Conservation (phyloP, 306 rosid species). For the Fagus crenata region DNA sequence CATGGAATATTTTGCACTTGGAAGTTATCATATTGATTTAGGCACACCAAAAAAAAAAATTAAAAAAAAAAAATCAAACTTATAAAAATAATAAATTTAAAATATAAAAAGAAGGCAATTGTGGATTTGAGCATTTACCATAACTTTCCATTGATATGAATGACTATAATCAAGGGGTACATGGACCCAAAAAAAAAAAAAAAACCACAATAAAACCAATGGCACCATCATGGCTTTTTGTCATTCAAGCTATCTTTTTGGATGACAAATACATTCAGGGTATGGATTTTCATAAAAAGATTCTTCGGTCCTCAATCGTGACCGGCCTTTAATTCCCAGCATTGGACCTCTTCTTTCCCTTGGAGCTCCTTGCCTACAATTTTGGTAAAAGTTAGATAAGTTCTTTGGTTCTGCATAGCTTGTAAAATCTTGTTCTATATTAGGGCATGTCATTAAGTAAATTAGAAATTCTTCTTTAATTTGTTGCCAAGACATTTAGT, state of each 20-base stretch:
- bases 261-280: conserved; percentile 88
- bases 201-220: background rate
- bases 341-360: conserved; percentile 70
- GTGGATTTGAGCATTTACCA: background rate
- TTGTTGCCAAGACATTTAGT: background rate
- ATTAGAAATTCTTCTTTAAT: background rate
- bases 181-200: background rate
- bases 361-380: conserved; percentile 80
- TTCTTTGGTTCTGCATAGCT: conserved; percentile 8
- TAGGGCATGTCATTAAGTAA: background rate
- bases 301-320: conserved; percentile 80
- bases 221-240: conserved; percentile 16
- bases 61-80: too few species aligned
- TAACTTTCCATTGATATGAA: background rate
- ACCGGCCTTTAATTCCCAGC: conserved; percentile 78
- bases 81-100: background rate
- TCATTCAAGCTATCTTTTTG: conserved; percentile 39
- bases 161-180: too few species aligned
- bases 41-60: too few species aligned
- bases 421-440: background rate
- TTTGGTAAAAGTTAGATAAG: conserved; percentile 25
- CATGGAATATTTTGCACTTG: too few species aligned
- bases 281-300: conserved; percentile 83
- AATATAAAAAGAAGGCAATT: background rate
- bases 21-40: too few species aligned